phyloP scores from a whole-genome alignment of 2,329 filamentous ascomycete species.

The Ascochyta koolunga region DNA sequence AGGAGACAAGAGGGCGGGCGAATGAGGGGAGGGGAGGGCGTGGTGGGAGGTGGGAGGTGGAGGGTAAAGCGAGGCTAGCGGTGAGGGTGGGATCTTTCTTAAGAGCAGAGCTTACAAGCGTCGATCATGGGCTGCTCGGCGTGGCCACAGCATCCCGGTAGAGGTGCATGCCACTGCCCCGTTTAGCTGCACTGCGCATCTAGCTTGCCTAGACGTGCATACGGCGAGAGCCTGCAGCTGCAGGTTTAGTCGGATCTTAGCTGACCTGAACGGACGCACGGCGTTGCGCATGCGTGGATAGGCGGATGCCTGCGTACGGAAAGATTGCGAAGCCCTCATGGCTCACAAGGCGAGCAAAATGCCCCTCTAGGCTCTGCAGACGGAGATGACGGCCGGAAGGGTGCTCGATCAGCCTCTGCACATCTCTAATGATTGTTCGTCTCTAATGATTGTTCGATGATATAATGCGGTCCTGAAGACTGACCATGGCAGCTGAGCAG shows the following conservation, averaged over 20 bases:
- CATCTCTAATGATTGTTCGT: no score
- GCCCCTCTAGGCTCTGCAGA: slow-evolving; percentile 31
- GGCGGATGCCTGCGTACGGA: slow-evolving; percentile 29
- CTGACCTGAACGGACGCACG: slow-evolving; percentile 37
- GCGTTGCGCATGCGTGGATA: slow-evolving; percentile 38
- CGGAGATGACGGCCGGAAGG: slow-evolving; percentile 43
- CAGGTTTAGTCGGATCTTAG: slow-evolving; percentile 47
- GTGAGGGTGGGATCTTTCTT: slow-evolving; percentile 47
- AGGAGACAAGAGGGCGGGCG: slow-evolving; percentile 47
- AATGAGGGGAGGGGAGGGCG: slow-evolving; percentile 52
- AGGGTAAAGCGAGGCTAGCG: slow-evolving; percentile 48
- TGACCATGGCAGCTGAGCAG: slow-evolving; percentile 40
- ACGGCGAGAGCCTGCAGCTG: slow-evolving; percentile 43
- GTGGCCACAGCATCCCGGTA: slow-evolving; percentile 45
- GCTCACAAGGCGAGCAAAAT: slow-evolving; percentile 21
- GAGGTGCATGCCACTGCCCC: slow-evolving; percentile 48
- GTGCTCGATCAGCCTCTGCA: slow-evolving; percentile 37
- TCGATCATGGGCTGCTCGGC: slow-evolving; percentile 40
- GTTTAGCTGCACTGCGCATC: slow-evolving; percentile 46
- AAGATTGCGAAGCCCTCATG: slow-evolving; percentile 45
- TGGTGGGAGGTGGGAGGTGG: slow-evolving; percentile 50
- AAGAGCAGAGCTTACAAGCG: slow-evolving; percentile 46
- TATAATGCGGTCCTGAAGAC: not conserved
- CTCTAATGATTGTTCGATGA: no score
- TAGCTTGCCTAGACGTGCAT: slow-evolving; percentile 47